Evolutionary conservation across 2,329 filamentous ascomycete genomes (phyloP).

Genomic region (Acrodontium crateriforme): DNA sequence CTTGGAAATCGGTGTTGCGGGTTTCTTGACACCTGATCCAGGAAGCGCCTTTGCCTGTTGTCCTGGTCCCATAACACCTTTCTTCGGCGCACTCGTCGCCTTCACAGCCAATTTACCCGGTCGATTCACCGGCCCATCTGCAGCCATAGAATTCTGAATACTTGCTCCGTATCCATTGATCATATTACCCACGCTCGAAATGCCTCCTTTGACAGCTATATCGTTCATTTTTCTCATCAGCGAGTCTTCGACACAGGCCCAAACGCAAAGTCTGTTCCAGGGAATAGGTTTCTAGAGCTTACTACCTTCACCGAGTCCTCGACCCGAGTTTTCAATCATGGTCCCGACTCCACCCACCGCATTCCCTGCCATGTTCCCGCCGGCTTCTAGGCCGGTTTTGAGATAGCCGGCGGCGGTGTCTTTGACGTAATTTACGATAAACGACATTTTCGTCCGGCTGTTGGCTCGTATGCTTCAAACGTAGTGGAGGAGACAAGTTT

Average conservation of each 20-base stretch:
- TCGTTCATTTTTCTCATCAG: conserved; percentile 9
- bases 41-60: too few relatives aligned
- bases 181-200: conserved; percentile 20
- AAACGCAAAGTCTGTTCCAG: conserved; percentile 8
- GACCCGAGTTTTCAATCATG: conserved; percentile 20
- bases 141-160: conserved; percentile 18
- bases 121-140: conserved; percentile 17
- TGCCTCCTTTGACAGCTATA: conserved; percentile 21
- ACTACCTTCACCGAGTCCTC: conserved; percentile 21
- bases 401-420: conserved; percentile 20
- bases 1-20: too few relatives aligned
- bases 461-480: too few relatives aligned
- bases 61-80: too few relatives aligned
- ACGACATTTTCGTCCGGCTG: conserved; percentile 12
- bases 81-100: too few relatives aligned
- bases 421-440: conserved; percentile 17
- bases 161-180: conserved; percentile 23
- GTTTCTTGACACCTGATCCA: too few relatives aligned
- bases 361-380: conserved; percentile 24
- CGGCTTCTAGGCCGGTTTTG: conserved; percentile 22
- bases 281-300: not conserved
- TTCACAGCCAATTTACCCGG: too few relatives aligned
- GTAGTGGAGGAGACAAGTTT: too few relatives aligned
- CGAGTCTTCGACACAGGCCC: conserved; percentile 2
- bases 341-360: conserved; percentile 23